Base-by-base conservation (phyloP, 2,329 filamentous ascomycete genomes). In the Colletotrichum chlorophyti region DNA sequence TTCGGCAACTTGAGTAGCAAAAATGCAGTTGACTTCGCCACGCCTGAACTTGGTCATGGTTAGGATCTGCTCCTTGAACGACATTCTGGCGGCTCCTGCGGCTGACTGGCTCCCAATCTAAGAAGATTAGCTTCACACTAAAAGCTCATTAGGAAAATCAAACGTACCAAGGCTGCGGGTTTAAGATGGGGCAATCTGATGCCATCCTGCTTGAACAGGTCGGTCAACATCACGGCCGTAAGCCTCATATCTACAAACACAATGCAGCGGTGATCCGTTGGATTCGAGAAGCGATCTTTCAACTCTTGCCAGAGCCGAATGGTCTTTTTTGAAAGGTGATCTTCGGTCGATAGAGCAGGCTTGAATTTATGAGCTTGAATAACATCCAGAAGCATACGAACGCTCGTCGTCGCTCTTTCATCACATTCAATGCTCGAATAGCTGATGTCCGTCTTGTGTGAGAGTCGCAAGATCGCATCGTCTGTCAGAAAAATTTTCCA, bases 181-280 rank as follows among this genome's bases (percentile, higher is more conserved):
- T 76, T 80, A 58, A 95, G 75, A 58, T 87, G 79, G 0, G 78
- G 75, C 5, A 89, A 82, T 1, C 78, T 76, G 54, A 92, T 78
- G 1, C 73, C 70, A 1, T 77, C 67, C 15, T 83, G 79, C 32
- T 73, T 72, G 61, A 96, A 89, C 0, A 96, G 76, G 38, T 89
- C 85, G 1, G 83, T 77, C 2, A 99, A 76, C 14, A 96, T 73
- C 15, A 85, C 83, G 1, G 93, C 94, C 0, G 92, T 94, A 63
- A 90, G 86, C 35, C 93, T 82, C 69, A 89, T 83, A 60, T 91
- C 82, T 0, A 96, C 92, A 71, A 99, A 98, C 0, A 98, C 84
- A 53, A 99, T 96, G 67, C 92, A 96, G 15, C 88, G 87, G 24
- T 82, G 78, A 6, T 86, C 79, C 1, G 79, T 80, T 3, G 78